Conservation (phyloP, 345 rosid genomes). For the Aethionema arabicum region DNA sequence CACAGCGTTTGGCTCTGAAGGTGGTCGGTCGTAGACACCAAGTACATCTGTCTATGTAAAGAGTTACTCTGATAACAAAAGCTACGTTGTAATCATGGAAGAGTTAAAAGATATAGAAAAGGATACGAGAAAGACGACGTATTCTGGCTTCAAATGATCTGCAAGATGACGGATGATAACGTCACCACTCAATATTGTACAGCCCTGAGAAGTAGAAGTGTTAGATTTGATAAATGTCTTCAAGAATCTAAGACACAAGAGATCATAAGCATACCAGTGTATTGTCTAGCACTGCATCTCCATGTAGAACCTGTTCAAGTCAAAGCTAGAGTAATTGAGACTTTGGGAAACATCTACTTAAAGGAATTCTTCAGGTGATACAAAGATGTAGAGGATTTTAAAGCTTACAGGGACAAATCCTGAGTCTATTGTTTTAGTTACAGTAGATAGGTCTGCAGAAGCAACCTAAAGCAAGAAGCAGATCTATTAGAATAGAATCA, state of each 20-base stretch:
- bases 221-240: not conserved
- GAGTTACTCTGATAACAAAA: constrained; percentile 44
- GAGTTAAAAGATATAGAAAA: constrained; percentile 2
- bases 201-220: constrained; percentile 54
- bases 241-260: not conserved
- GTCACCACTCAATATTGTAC: constrained; percentile 94
- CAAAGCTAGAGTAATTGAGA: not conserved
- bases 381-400: not conserved
- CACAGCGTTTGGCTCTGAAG: constrained; percentile 64
- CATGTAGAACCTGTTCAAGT: constrained; percentile 75
- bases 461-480: constrained; percentile 48
- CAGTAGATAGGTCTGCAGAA: constrained; percentile 62
- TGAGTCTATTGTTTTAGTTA: constrained; percentile 62
- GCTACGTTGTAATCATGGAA: not conserved
- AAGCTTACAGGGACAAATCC: constrained; percentile 84
- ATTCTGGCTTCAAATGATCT: constrained; percentile 68
- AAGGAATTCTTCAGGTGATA: not conserved
- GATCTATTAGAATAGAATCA: constrained; percentile 4
- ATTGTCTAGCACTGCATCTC: constrained; percentile 91
- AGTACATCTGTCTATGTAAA: constrained; percentile 71
- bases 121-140: constrained; percentile 95
- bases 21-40: constrained; percentile 91
- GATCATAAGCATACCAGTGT: constrained; percentile 42
- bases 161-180: constrained; percentile 90
- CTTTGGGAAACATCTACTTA: constrained; percentile 1